Conservation (phyloP, 805 yeast genomes). For the Metschnikowia noctiluminum region DNA sequence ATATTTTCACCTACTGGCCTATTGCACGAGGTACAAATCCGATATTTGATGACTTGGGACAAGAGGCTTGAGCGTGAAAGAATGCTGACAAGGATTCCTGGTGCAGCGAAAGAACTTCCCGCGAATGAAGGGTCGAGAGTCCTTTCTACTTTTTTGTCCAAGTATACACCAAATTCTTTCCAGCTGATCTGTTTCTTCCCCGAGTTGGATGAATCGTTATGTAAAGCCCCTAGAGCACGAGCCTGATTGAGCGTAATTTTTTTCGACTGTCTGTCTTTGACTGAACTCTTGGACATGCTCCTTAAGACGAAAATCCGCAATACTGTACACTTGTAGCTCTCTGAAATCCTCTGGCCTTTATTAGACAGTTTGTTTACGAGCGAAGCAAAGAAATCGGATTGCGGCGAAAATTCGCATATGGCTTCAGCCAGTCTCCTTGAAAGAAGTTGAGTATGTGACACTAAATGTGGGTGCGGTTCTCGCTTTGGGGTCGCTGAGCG, state of each 20-base stretch:
- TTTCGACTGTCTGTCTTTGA: conserved; percentile 10
- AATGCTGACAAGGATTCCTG: conserved; percentile 23
- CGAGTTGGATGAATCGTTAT: conserved; percentile 1
- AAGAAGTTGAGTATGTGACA: background rate
- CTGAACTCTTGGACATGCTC: conserved; percentile 17
- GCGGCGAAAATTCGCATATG: background rate
- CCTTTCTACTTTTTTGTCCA: conserved; percentile 36
- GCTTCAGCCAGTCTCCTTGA: background rate
- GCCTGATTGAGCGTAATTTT: conserved; percentile 17
- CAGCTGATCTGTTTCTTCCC: conserved; percentile 27
- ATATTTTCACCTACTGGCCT: conserved; percentile 41
- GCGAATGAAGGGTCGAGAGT: conserved; percentile 22
- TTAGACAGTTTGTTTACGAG: background rate
- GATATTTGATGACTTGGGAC: conserved; percentile 34
- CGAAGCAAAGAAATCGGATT: background rate
- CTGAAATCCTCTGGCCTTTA: background rate
- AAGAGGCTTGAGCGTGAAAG: conserved; percentile 27
- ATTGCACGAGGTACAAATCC: conserved; percentile 36
- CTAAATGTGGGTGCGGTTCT: background rate
- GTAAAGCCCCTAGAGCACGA: conserved; percentile 13
- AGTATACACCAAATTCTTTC: conserved; percentile 44
- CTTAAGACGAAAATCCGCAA: conserved; percentile 5
- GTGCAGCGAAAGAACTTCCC: conserved; percentile 16
- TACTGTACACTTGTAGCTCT: background rate
- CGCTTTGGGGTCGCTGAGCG: no score